These are phyloP conservation scores for Rubia tinctorum DNA, from an alignment of 305 asterid genomes.

Conservation along the genomic window DNA sequence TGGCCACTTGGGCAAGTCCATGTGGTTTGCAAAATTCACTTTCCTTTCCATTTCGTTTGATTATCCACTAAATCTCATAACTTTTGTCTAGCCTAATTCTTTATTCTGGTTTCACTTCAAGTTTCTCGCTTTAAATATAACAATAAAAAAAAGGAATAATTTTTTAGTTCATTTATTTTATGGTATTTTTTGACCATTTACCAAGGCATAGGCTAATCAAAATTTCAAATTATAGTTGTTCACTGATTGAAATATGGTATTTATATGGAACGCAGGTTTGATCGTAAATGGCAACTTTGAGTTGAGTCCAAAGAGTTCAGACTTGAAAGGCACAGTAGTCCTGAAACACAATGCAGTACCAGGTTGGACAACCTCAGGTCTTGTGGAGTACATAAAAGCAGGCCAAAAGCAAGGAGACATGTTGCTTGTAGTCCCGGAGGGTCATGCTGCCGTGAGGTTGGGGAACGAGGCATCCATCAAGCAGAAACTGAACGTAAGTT, in stretches of 20 bases:
- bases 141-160: too few relatives aligned
- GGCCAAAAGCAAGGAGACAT: constrained; percentile 98
- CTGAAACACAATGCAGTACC: constrained; percentile 66
- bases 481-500: constrained; percentile 60
- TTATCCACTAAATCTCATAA: too few relatives aligned
- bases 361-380: constrained; percentile 68
- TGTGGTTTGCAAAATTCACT: too few relatives aligned
- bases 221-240: neutral
- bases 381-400: constrained; percentile 88
- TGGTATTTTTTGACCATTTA: neutral
- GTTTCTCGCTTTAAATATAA: too few relatives aligned
- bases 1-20: too few relatives aligned
- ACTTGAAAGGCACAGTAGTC: constrained; percentile 67
- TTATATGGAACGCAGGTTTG: constrained; percentile 47
- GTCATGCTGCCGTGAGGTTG: constrained; percentile 78
- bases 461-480: constrained; percentile 92
- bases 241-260: neutral
- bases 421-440: constrained; percentile 92
- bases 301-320: constrained; percentile 42
- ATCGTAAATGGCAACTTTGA: constrained; percentile 88
- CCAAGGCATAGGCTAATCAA: neutral
- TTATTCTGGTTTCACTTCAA: too few relatives aligned
- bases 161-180: too few relatives aligned
- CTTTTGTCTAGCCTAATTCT: too few relatives aligned
- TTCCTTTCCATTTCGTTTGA: neutral